A percentile compares a stretch with the other conserved stretches of the same genome.
Evolutionary conservation across 768 basidiomycete species (phyloP).

Genomic region (Dioszegia crocea): DNA sequence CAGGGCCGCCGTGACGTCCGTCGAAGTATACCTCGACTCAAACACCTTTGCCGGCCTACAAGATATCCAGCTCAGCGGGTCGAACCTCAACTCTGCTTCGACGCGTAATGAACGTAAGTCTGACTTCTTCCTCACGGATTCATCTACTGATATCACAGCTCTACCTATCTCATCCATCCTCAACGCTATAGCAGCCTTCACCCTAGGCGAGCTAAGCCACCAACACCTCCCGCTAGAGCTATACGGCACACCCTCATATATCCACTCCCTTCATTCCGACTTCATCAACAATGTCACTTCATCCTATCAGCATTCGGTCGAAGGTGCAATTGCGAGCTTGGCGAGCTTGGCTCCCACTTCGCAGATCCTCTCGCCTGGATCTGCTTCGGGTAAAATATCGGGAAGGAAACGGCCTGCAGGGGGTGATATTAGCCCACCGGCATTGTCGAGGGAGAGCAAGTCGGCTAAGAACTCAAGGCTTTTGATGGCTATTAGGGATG

Average conservation of each 20-base stretch:
- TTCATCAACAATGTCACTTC: conserved; percentile 1
- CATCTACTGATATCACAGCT: background rate
- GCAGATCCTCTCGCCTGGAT: no score
- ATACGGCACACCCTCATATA: background rate
- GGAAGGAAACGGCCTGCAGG: background rate
- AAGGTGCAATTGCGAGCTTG: background rate
- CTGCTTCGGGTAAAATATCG: background rate
- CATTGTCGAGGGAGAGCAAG: conserved; percentile 16
- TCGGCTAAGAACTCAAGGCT: conserved; percentile 29
- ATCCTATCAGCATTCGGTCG: background rate
- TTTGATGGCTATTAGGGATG: conserved; percentile 22
- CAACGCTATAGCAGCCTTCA: background rate
- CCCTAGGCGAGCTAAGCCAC: background rate
- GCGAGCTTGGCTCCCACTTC: background rate
- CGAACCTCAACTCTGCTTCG: background rate
- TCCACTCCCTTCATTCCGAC: background rate
- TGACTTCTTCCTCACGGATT: background rate
- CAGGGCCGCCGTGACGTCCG: conserved; percentile 10
- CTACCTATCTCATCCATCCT: background rate
- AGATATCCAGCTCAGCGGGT: conserved; percentile 7
- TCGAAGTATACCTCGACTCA: conserved; percentile 22
- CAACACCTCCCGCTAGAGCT: background rate
- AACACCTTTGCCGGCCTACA: conserved; percentile 22
- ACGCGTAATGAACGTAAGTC: background rate
- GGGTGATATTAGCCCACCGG: background rate